Evolutionary conservation across 345 rosid species (phyloP), one percentile per base, ranked within the genome.

Genomic region (Boechera divaricarpa): DNA sequence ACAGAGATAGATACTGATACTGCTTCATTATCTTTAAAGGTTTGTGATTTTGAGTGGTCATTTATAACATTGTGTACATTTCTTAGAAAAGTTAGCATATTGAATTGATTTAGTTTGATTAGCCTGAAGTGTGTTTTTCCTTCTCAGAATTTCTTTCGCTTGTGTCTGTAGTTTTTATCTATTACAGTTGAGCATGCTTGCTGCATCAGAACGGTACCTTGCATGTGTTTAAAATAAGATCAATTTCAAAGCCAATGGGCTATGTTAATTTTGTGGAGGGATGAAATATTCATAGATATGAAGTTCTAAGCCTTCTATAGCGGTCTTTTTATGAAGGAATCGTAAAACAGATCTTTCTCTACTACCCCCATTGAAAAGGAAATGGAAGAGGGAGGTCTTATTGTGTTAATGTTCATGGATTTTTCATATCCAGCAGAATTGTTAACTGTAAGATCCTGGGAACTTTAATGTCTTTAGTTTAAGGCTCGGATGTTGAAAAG

Each of bases 41-140:
- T 68, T 61, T 61, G 6, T 60, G 75, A 53, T 47, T 69, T 69
- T 32, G 63, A 76, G 39, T 21, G 60, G 16, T 18, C 1, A 4
- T 29, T 31, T 58, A 5, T n/a, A 28, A 18, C 0, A 1, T 48
- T 59, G 33, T 59, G 63, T 48, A 51, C 42, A 13, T 36, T 38
- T 67, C 7, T 48, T 10, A n/a, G 29, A 15, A 21, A 67, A 68
- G 53, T 38, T 39, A 31, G 47, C 9, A 7, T 48, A 49, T 51
- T 59, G 33, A 26, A 26, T 47, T 48, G 24, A 6, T 54, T 65
- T 64, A 5, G 2, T 6, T 63, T 18, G 49, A 38, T 55, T 35
- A 55, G 33, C 12, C 58, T 67, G 42, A 28, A 47, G 16, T 58
- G 38, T 57, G n/a, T 26, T 58, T 48, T 59, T 66, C 10, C 32